Conservation (phyloP, 371 early-diverging fungal species). For the Mortierella sp. region DNA sequence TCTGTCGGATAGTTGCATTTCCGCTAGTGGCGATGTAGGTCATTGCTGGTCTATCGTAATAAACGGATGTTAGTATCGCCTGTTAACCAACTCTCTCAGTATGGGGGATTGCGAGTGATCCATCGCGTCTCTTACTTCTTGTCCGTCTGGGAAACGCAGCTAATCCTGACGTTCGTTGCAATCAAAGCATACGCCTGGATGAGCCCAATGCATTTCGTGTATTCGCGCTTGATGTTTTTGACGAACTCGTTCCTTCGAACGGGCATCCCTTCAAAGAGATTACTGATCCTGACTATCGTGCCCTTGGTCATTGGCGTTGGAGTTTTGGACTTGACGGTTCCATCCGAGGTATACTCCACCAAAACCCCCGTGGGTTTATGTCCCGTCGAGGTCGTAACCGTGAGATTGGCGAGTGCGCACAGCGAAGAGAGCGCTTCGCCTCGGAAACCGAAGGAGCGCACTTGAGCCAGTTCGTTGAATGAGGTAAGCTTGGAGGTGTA, state of each 20-base stretch:
- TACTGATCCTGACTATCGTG: slow-evolving; percentile 83
- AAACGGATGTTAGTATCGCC: too few species aligned
- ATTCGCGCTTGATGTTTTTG: slow-evolving; percentile 85
- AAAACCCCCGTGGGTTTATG: slow-evolving; percentile 74
- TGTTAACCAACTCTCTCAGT: too few species aligned
- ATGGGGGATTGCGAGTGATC: too few species aligned
- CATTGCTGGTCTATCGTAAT: slow-evolving; percentile 25
- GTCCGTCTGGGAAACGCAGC: slow-evolving; percentile 70
- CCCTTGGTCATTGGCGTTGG: slow-evolving; percentile 70
- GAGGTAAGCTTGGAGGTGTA: slow-evolving; percentile 82
- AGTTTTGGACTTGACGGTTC: slow-evolving; percentile 58
- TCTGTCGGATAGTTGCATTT: slow-evolving; percentile 69
- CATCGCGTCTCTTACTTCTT: slow-evolving; percentile 69
- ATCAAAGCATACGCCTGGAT: slow-evolving; percentile 92
- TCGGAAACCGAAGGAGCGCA: slow-evolving; percentile 85
- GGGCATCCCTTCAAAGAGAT: slow-evolving; percentile 89
- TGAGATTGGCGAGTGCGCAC: slow-evolving; percentile 71
- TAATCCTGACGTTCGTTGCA: slow-evolving; percentile 72
- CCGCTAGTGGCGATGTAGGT: slow-evolving; percentile 67
- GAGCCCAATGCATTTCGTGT: slow-evolving; percentile 78
- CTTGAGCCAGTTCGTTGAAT: slow-evolving; percentile 76
- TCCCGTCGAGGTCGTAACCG: slow-evolving; percentile 75
- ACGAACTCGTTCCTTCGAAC: slow-evolving; percentile 91
- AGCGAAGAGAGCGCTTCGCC: slow-evolving; percentile 89
- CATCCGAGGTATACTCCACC: slow-evolving; percentile 76